A percentile compares a stretch with the other conserved stretches of the same genome.
phyloP scores from a whole-genome alignment of 306 rosid species.

The Astragalus membranaceus region DNA sequence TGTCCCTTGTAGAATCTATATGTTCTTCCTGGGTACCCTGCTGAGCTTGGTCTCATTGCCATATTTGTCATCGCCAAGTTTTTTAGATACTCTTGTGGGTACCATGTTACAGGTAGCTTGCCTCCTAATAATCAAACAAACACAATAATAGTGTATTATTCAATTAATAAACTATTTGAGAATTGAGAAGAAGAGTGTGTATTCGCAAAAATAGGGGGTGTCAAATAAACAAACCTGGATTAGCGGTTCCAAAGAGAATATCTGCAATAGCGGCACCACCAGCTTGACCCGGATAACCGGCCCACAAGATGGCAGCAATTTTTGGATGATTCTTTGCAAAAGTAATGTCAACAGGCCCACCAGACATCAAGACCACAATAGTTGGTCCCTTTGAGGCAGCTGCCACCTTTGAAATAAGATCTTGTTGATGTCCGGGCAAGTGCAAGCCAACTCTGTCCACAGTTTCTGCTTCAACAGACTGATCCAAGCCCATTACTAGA shows the following conservation, averaged over 20 bases:
- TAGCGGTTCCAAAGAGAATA: conserved; percentile 49
- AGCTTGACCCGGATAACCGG: conserved; percentile 86
- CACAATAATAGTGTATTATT: neutral
- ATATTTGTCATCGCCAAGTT: conserved; percentile 75
- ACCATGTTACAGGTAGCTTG: conserved; percentile 87
- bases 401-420: conserved; percentile 62
- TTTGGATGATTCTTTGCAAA: conserved; percentile 57
- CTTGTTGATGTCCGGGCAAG: conserved; percentile 77
- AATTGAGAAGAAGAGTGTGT: neutral
- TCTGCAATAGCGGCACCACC: conserved; percentile 90
- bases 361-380: conserved; percentile 71
- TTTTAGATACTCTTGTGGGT: conserved; percentile 59
- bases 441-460: conserved; percentile 50
- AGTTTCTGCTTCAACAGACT: conserved; percentile 78
- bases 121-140: conserved; percentile 43
- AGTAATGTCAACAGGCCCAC: conserved; percentile 73
- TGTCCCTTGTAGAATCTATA: conserved; percentile 77
- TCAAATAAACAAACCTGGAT: conserved; percentile 44
- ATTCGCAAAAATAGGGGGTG: too few relatives aligned
- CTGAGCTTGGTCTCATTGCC: conserved; percentile 60
- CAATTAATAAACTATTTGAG: neutral
- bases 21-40: conserved; percentile 78
- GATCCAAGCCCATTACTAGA: conserved; percentile 77
- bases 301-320: conserved; percentile 62
- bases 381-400: conserved; percentile 73